Evolutionary conservation across 176 grass and related monocot genomes (phyloP).

Genomic region (Bolboschoenus planiculmis): DNA sequence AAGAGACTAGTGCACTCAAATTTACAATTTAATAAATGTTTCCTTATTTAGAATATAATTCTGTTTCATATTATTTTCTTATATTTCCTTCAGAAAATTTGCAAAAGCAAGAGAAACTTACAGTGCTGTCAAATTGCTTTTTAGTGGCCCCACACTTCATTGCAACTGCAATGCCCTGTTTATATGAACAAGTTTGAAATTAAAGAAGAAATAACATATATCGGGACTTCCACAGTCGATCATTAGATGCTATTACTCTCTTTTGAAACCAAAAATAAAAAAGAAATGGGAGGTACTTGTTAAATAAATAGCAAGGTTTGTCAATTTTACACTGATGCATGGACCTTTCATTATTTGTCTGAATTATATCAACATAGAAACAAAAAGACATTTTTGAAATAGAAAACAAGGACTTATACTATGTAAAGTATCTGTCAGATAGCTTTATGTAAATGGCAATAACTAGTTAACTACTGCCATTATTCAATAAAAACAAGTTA

Average conservation of each 20-base stretch:
- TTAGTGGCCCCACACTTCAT: slow-evolving; percentile 94
- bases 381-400: neutral
- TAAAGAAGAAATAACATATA: neutral
- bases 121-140: slow-evolving; percentile 72
- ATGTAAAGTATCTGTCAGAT: neutral
- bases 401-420: neutral
- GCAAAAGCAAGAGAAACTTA: slow-evolving; percentile 27
- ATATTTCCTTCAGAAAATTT: neutral
- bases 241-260: neutral
- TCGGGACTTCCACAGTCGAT: neutral
- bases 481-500: neutral
- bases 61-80: neutral
- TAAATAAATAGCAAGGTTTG: neutral
- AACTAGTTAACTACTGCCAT: neutral
- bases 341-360: neutral
- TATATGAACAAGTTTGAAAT: neutral
- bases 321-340: neutral
- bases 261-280: neutral
- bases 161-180: slow-evolving; percentile 76
- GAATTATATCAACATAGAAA: neutral
- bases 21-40: neutral
- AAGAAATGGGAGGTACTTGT: neutral
- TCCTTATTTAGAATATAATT: neutral
- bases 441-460: neutral
- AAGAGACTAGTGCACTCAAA: neutral